A percentile compares a stretch with the other conserved stretches of the same genome.
Evolutionary conservation across 495 filamentous ascomycete species (phyloP).

Genomic region (Staphylotrichum tortipilum): DNA sequence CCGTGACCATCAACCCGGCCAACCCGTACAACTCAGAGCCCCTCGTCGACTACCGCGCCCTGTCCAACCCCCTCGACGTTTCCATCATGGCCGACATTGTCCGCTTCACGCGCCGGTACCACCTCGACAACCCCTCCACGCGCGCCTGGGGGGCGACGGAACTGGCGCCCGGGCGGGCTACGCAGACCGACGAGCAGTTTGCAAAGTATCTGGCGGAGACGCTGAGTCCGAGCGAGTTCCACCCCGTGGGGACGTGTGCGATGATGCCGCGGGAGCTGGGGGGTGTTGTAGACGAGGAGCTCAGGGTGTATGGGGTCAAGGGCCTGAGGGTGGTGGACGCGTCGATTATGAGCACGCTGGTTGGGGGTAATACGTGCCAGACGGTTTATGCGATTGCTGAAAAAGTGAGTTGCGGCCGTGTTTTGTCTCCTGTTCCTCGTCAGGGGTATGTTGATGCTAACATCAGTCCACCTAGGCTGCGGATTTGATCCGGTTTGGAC

Average conservation of each 20-base stretch:
- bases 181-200: conserved; percentile 24
- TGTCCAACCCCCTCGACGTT: conserved; percentile 41
- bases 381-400: conserved; percentile 38
- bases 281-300: conserved; percentile 40
- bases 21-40: conserved; percentile 31
- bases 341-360: conserved; percentile 32
- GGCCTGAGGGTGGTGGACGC: conserved; percentile 37
- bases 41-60: conserved; percentile 40
- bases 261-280: conserved; percentile 47
- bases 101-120: conserved; percentile 31
- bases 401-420: conserved; percentile 22
- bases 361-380: conserved; percentile 36
- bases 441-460: not conserved
- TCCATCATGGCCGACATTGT: conserved; percentile 35
- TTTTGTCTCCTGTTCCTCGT: not conserved
- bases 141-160: conserved; percentile 20
- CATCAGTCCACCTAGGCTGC: conserved; percentile 6
- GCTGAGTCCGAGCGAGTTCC: conserved; percentile 33
- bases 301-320: conserved; percentile 35
- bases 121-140: conserved; percentile 28
- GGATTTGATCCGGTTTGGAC: conserved; percentile 12
- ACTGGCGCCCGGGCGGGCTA: conserved; percentile 23
- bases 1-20: conserved; percentile 34
- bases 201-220: conserved; percentile 22
- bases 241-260: conserved; percentile 33